Conservation (phyloP, 2,329 filamentous ascomycete species). For the Ophiostoma pallidulum region DNA sequence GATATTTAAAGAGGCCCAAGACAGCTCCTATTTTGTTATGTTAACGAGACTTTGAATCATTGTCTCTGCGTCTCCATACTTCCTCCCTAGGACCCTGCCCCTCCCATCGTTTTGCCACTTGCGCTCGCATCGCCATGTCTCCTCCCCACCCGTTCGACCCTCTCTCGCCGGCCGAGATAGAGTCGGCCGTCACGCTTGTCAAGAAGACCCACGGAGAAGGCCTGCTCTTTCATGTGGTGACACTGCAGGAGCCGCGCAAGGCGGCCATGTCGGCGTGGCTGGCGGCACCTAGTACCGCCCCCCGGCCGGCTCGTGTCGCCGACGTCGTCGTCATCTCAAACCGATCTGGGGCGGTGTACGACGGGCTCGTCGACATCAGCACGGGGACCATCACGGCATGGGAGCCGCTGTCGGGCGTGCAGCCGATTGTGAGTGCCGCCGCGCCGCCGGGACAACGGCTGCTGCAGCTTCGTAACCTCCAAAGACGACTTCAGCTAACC, state of each 20-base stretch:
- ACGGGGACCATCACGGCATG: slow-evolving; percentile 60
- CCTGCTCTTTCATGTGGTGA: slow-evolving; percentile 79
- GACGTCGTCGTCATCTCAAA: slow-evolving; percentile 71
- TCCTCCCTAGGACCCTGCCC: too few relatives aligned
- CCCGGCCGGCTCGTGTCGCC: slow-evolving; percentile 61
- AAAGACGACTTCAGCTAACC: too few relatives aligned
- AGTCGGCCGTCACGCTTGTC: slow-evolving; percentile 57
- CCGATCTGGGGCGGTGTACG: slow-evolving; percentile 67
- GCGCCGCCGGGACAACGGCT: too few relatives aligned
- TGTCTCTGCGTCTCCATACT: background rate
- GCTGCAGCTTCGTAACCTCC: too few relatives aligned
- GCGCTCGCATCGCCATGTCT: slow-evolving; percentile 13
- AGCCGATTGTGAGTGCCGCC: slow-evolving; percentile 56
- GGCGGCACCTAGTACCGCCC: slow-evolving; percentile 48
- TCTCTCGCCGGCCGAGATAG: slow-evolving; percentile 63
- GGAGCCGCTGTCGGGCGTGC: slow-evolving; percentile 65
- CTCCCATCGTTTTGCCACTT: background rate
- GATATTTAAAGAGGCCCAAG: too few relatives aligned
- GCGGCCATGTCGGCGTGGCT: slow-evolving; percentile 75
- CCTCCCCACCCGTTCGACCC: slow-evolving; percentile 65
- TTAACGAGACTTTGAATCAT: too few relatives aligned
- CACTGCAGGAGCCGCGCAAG: slow-evolving; percentile 77
- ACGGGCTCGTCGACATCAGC: slow-evolving; percentile 68
- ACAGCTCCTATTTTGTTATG: background rate
- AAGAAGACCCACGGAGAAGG: slow-evolving; percentile 59